Conservation (phyloP, 2,329 filamentous ascomycete species). For the Colletotrichum horii region DNA sequence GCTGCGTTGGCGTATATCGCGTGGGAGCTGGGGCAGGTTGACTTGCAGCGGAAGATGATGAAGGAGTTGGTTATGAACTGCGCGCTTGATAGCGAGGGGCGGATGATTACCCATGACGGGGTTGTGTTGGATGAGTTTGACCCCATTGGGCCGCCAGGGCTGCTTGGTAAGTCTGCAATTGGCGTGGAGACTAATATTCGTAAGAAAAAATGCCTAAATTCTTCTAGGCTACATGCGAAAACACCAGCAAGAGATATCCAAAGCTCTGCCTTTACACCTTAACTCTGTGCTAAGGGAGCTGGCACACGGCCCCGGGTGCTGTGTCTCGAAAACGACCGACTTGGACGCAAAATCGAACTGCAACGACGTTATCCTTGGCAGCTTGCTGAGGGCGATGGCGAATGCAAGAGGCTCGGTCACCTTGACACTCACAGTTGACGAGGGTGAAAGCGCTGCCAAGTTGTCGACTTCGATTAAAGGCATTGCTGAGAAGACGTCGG, state of each 20-base stretch:
- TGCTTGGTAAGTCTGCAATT: not conserved
- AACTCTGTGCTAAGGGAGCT: not conserved
- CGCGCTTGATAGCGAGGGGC: not conserved
- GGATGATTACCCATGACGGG: not conserved
- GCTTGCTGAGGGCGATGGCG: not conserved
- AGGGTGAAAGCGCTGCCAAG: not conserved
- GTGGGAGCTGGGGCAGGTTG: not conserved
- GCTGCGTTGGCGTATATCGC: not conserved
- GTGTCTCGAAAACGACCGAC: not conserved
- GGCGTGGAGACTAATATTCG: rapidly evolving
- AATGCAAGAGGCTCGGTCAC: not conserved
- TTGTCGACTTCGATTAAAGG: not conserved
- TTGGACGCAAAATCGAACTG: not conserved
- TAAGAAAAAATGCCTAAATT: rapidly evolving
- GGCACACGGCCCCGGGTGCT: not conserved
- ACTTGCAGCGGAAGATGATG: not conserved
- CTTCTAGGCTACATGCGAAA: not conserved
- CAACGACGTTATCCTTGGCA: slow-evolving; percentile 2
- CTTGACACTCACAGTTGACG: not conserved
- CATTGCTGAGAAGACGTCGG: not conserved
- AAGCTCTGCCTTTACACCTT: not conserved
- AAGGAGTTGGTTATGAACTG: not conserved
- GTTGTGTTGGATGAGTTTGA: not conserved
- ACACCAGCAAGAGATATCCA: not conserved
- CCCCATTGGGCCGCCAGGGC: not conserved